Percentiles rank a stretch among this genome's conserved stretches.
phyloP scores from a whole-genome alignment of 768 basidiomycete species.

The Cystobasidium ongulense region DNA sequence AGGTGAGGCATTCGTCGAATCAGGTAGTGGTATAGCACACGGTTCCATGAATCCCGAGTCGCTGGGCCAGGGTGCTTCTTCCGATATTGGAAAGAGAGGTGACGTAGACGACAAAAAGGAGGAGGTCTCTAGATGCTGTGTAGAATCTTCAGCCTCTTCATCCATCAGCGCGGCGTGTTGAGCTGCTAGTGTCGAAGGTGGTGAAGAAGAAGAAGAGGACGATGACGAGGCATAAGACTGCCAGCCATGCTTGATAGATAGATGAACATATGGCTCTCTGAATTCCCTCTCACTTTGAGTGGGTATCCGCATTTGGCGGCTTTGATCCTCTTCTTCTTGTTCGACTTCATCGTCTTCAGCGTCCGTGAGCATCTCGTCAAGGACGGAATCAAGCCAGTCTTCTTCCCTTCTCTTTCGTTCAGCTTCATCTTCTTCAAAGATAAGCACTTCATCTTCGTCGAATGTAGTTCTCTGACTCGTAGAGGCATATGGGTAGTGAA shows the following conservation, averaged over 20 bases:
- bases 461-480: background rate
- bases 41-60: slow-evolving; percentile 25
- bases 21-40: background rate
- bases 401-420: slow-evolving; percentile 25
- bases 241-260: slow-evolving; percentile 20
- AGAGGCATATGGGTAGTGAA: background rate
- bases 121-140: background rate
- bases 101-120: background rate
- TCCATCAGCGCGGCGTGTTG: background rate
- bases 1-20: background rate
- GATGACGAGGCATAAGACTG: background rate
- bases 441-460: background rate
- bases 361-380: slow-evolving; percentile 24
- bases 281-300: slow-evolving; percentile 8
- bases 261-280: slow-evolving; percentile 16
- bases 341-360: slow-evolving; percentile 12
- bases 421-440: slow-evolving; percentile 16
- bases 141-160: background rate
- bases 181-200: background rate
- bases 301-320: background rate
- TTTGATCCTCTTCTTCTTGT: background rate
- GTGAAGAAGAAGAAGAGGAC: background rate
- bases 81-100: background rate
- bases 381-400: slow-evolving; percentile 26
- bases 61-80: background rate